These are phyloP conservation scores for Candida silvatica DNA, from an alignment of 805 yeast genomes.

Conservation along the genomic window DNA sequence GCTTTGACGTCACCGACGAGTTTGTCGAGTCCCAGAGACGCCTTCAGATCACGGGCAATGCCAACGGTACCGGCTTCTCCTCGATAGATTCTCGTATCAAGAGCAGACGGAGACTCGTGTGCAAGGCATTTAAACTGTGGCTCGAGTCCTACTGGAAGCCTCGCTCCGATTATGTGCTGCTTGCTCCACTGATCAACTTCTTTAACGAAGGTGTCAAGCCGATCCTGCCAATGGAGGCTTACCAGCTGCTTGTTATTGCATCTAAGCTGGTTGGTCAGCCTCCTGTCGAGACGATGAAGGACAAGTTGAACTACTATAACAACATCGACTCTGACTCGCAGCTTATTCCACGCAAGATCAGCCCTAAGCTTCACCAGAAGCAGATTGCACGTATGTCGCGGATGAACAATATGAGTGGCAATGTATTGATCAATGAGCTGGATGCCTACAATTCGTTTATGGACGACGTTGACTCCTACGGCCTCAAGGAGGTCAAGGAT, in stretches of 20 bases:
- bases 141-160: slow-evolving; percentile 84
- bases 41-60: slow-evolving; percentile 4
- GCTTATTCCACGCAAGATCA: slow-evolving; percentile 43
- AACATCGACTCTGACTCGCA: slow-evolving; percentile 33
- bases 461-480: slow-evolving; percentile 26
- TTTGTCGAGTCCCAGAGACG: slow-evolving; percentile 20
- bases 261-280: slow-evolving; percentile 51
- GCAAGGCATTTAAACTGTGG: slow-evolving; percentile 73
- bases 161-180: slow-evolving; percentile 44
- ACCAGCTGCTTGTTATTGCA: slow-evolving; percentile 51
- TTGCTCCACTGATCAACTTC: slow-evolving; percentile 68
- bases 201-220: slow-evolving; percentile 68
- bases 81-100: slow-evolving; percentile 36
- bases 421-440: slow-evolving; percentile 17
- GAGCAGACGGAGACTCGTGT: slow-evolving; percentile 58
- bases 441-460: slow-evolving; percentile 24
- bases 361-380: slow-evolving; percentile 25
- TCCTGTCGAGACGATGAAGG: slow-evolving; percentile 33
- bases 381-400: slow-evolving; percentile 20
- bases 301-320: slow-evolving; percentile 23
- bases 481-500: slow-evolving; percentile 16
- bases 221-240: slow-evolving; percentile 57
- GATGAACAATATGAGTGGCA: slow-evolving; percentile 9
- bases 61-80: slow-evolving; percentile 24
- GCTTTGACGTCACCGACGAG: slow-evolving; percentile 48